phyloP scores from a whole-genome alignment of 1,139 yeast genomes.

The Suhomyces kunorum region DNA sequence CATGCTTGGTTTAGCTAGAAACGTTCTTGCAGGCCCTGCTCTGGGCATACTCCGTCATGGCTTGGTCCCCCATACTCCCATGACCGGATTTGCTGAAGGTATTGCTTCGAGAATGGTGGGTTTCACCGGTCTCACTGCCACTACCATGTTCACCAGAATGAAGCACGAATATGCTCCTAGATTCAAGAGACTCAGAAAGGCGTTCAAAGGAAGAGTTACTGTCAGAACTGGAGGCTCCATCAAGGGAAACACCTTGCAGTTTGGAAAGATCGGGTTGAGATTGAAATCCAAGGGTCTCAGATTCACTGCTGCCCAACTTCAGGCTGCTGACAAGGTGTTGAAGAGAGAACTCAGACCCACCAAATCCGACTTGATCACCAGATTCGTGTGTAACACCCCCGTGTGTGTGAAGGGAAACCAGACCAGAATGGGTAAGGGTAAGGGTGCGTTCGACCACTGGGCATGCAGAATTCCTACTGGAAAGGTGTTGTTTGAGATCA shows the following conservation, averaged over 20 bases:
- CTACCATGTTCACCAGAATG: constrained; percentile 39
- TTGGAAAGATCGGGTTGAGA: constrained; percentile 86
- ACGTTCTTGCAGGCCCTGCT: constrained; percentile 8
- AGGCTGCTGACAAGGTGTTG: constrained; percentile 86
- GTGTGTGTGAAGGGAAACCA: constrained; percentile 97
- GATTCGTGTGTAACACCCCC: constrained; percentile 83
- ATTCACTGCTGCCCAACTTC: constrained; percentile 84
- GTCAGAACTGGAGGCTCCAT: constrained; percentile 94
- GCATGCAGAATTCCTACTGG: constrained; percentile 96
- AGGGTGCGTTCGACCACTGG: constrained; percentile 98
- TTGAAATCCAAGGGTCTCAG: constrained; percentile 84
- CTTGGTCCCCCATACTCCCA: constrained; percentile 1
- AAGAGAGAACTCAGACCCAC: constrained; percentile 78
- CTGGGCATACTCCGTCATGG: constrained; percentile 10
- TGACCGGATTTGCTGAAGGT: constrained; percentile 1
- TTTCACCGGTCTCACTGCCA: background rate
- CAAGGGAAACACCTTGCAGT: constrained; percentile 79
- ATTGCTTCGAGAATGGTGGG: background rate
- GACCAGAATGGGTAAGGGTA: constrained; percentile 99
- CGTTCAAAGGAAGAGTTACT: constrained; percentile 92
- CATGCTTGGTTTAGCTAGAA: constrained; percentile 14
- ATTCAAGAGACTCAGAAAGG: constrained; percentile 69
- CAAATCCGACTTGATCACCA: constrained; percentile 69
- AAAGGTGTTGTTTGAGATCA: constrained; percentile 83
- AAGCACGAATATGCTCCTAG: constrained; percentile 90